phyloP scores from a whole-genome alignment of 1,284 basidiomycete genomes.

The Apiotrichum siamense region DNA sequence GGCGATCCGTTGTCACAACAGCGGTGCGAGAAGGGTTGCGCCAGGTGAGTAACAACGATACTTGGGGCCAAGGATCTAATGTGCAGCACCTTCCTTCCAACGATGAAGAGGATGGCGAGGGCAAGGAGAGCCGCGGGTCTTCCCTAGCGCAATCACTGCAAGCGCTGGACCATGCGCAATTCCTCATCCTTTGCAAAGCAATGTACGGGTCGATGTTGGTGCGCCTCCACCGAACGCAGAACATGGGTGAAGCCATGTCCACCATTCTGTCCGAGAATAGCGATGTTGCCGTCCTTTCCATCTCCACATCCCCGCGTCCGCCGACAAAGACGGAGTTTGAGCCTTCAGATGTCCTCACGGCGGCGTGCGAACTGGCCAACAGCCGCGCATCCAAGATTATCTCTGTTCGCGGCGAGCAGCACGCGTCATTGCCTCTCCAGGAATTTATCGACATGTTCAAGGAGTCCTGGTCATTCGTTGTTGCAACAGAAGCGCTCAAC shows the following conservation, averaged over 20 bases:
- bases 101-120: conserved; percentile 51
- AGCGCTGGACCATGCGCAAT: conserved; percentile 63
- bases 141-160: conserved; percentile 58
- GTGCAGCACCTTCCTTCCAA: conserved; percentile 45
- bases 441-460: conserved; percentile 79
- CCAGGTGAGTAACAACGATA: conserved; percentile 31
- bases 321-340: conserved; percentile 30
- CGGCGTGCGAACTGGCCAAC: conserved; percentile 77
- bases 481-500: conserved; percentile 75
- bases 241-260: conserved; percentile 59
- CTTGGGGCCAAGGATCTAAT: background rate
- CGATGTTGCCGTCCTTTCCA: background rate
- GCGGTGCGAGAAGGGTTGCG: conserved; percentile 57
- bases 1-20: conserved; percentile 67
- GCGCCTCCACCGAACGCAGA: conserved; percentile 65
- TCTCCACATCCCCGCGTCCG: conserved; percentile 23
- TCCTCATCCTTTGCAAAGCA: conserved; percentile 58
- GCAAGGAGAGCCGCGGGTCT: conserved; percentile 27
- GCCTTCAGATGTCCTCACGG: conserved; percentile 70
- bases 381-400: conserved; percentile 72
- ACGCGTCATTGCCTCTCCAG: conserved; percentile 62
- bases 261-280: conserved; percentile 53
- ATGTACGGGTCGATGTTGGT: conserved; percentile 65
- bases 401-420: conserved; percentile 67
- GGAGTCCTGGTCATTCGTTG: conserved; percentile 81